Percentiles rank a stretch among this genome's conserved stretches.
phyloP scores from a whole-genome alignment of 192 early-diverging fungal species.

The Gaertneriomyces semiglobifer region DNA sequence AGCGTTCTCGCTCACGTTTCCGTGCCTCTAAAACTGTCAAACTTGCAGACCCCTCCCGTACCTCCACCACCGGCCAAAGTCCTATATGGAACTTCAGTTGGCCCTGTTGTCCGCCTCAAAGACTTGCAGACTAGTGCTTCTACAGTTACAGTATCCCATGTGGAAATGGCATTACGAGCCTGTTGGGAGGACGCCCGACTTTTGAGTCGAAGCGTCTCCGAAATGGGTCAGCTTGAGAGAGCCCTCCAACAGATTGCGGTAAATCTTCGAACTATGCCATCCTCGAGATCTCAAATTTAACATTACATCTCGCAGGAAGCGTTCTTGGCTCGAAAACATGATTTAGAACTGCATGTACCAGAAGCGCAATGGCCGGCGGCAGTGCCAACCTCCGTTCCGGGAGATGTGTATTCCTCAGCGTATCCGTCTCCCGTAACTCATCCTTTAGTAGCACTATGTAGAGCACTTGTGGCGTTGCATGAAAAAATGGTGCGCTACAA shows the following conservation, averaged over 20 bases:
- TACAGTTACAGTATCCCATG: no score
- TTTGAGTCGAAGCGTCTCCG: background rate
- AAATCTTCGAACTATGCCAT: background rate
- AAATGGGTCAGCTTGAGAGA: background rate
- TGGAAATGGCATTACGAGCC: no score
- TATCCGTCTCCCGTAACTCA: slow-evolving; percentile 1
- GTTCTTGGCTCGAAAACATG: slow-evolving; percentile 4
- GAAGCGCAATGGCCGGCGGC: background rate
- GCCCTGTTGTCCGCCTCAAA: no score
- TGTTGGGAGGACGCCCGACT: no score
- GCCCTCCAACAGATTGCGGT: background rate
- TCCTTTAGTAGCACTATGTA: slow-evolving; percentile 5
- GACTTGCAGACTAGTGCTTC: no score
- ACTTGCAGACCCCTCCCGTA: no score
- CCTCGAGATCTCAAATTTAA: background rate
- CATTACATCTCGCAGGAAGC: background rate
- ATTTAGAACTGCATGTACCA: slow-evolving; percentile 6
- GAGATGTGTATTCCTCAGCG: background rate
- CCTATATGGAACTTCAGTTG: no score
- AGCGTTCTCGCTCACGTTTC: no score
- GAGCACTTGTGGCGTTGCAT: slow-evolving; percentile 8
- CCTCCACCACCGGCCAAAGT: no score
- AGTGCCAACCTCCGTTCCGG: background rate
- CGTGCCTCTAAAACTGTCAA: no score
- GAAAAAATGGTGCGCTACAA: slow-evolving; percentile 16